Percentiles rank a stretch among this genome's conserved stretches.
Conservation (phyloP, 371 early-diverging fungal species). For the Mucor velutinosus region DNA sequence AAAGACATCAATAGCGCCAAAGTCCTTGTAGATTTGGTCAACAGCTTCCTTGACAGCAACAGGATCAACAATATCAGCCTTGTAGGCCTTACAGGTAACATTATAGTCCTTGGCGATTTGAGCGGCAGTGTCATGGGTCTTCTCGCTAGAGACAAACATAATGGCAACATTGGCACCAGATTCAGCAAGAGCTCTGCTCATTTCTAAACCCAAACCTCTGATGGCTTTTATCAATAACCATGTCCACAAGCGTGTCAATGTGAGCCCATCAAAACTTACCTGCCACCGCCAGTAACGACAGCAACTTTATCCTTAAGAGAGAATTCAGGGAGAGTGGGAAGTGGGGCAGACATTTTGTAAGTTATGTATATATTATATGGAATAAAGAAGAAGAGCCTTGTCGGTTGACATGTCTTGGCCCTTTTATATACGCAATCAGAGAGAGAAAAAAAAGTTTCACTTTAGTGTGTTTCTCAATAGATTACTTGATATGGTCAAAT, state of each 20-base stretch:
- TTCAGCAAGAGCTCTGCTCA: slow-evolving; percentile 49
- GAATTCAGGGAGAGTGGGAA: slow-evolving; percentile 40
- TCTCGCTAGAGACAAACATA: slow-evolving; percentile 50
- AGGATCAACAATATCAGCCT: slow-evolving; percentile 40
- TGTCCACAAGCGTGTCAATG: background rate
- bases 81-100: slow-evolving; percentile 47
- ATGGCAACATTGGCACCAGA: slow-evolving; percentile 53
- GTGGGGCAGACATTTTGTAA: slow-evolving; percentile 7
- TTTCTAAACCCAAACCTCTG: slow-evolving; percentile 49
- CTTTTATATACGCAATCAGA: background rate
- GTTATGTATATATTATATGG: background rate
- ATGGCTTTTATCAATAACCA: background rate
- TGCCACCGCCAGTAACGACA: slow-evolving; percentile 49
- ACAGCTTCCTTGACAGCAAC: slow-evolving; percentile 32
- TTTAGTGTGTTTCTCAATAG: background rate
- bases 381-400: background rate
- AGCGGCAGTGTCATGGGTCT: slow-evolving; percentile 41
- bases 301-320: slow-evolving; percentile 48
- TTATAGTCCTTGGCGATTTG: slow-evolving; percentile 37
- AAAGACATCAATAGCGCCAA: slow-evolving; percentile 48
- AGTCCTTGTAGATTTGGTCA: slow-evolving; percentile 44
- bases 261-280: slow-evolving; percentile 33
- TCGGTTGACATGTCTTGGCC: background rate
- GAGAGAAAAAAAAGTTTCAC: background rate
- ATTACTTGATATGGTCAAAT: slow-evolving; percentile 5